Evolutionary conservation across 495 filamentous ascomycete genomes (phyloP), one percentile per base, ranked within the genome.

Genomic region (Achaetomiella virescens): DNA sequence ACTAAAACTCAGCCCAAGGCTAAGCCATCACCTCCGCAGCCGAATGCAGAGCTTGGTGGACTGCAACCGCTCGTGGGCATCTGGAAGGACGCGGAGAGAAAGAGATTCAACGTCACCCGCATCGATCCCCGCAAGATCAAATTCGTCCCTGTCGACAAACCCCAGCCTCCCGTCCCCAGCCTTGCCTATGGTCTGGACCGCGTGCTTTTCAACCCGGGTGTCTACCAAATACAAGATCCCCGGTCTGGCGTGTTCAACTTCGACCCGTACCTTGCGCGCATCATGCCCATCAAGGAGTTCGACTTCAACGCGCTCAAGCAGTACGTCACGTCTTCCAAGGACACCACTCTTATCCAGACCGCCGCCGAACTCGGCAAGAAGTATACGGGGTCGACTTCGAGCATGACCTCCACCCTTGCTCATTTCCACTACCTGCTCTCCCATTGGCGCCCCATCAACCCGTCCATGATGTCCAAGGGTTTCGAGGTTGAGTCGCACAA

Each of bases 381-480:
- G 63, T 99, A 96, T 64, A 80, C 90, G 2, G 95, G 95, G 9
- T 97, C 93, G 21, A 96, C 93, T 6, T 97, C 93, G 1, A 96
- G 90, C 69, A 97, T 96, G 91, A 96, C 91, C 4, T 79, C 85
- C 3, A 82, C 84, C 43, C 78, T 99, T 37, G 78, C 84, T 4
- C 93, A 97, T 57, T 97, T 97, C 69, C 93, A 99, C 68, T 97
- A 80, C 64, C 83, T 97, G 22, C 79, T 99, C 2, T 97, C 92
- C 0, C 63, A 78, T 18, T 97, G 88, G 89, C 83, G 93, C 37
- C 66, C 70, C 27, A 74, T 96, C 58, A 89, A 90, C 60, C 65
- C 78, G 7, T 60, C 64, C 2, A 79, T 74, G 59, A 55, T 96
- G 2, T 95, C 90, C 2, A 78, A 78, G 52, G 61, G 69, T 0